A percentile compares a stretch with the other conserved stretches of the same genome.
Evolutionary conservation across 192 early-diverging fungal species (phyloP).

Genomic region (Podila epicladia): DNA sequence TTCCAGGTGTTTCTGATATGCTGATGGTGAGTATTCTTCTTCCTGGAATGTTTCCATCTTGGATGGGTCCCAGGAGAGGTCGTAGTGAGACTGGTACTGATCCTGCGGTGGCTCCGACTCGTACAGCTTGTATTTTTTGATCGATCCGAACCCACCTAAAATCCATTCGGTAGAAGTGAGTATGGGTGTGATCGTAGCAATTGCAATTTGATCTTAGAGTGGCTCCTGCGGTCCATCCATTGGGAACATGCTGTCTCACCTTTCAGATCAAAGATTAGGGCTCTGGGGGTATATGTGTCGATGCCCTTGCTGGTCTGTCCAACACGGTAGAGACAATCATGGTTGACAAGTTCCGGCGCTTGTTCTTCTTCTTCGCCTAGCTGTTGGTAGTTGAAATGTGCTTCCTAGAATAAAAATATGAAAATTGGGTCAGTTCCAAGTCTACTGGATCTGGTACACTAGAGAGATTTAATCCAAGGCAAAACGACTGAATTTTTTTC

Average conservation of each 20-base stretch:
- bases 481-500: neutral
- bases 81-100: conserved; percentile 50
- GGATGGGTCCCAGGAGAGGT: conserved; percentile 49
- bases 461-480: too few relatives aligned
- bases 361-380: conserved; percentile 35
- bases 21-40: conserved; percentile 21
- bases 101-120: conserved; percentile 54
- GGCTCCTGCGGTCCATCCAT: neutral
- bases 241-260: conserved; percentile 47
- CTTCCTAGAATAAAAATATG: conserved; percentile 48
- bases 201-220: neutral
- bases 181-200: neutral
- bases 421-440: conserved; percentile 1
- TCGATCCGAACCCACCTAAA: conserved; percentile 54
- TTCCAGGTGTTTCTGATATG: conserved; percentile 38
- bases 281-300: conserved; percentile 79
- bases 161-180: neutral
- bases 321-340: conserved; percentile 67
- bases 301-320: conserved; percentile 62
- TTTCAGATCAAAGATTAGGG: conserved; percentile 84
- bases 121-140: conserved; percentile 51
- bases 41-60: conserved; percentile 48
- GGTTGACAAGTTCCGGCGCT: conserved; percentile 59
- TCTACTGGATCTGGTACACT: too few relatives aligned
- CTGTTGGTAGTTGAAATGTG: conserved; percentile 57